phyloP scores from a whole-genome alignment of 1,284 basidiomycete genomes.

The Microbotryum lychnidis-dioicae region DNA sequence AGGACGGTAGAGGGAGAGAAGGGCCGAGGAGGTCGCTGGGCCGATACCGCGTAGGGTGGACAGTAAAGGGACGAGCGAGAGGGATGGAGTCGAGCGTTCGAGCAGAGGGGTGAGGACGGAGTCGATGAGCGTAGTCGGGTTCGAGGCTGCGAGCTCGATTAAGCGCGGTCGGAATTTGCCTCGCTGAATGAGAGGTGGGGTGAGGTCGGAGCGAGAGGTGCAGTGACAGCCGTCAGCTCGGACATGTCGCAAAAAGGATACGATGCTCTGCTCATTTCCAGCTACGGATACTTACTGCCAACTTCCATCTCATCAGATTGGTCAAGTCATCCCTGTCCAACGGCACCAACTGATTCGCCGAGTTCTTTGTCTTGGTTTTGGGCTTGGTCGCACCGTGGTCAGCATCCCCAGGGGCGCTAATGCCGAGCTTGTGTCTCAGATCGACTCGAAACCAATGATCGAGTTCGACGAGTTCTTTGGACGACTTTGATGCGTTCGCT shows the following conservation, averaged over 20 bases:
- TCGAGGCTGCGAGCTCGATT: conserved; percentile 6
- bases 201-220: background rate
- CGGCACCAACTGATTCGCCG: background rate
- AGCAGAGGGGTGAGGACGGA: background rate
- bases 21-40: conserved; percentile 30
- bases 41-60: conserved; percentile 27
- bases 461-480: conserved; percentile 11
- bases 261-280: background rate
- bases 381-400: background rate
- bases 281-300: conserved; percentile 5
- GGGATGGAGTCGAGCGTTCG: background rate
- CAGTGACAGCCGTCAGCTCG: too few relatives aligned
- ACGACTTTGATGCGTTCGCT: background rate
- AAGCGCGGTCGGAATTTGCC: conserved; percentile 25
- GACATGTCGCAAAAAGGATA: background rate
- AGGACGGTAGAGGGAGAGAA: conserved; percentile 15
- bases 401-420: background rate
- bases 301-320: conserved; percentile 21
- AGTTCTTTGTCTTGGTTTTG: conserved; percentile 3
- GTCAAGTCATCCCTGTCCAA: background rate
- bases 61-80: background rate
- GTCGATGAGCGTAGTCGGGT: background rate
- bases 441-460: conserved; percentile 17
- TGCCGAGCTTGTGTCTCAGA: background rate
- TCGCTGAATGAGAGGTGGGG: conserved; percentile 1